phyloP scores from a whole-genome alignment of 2,329 filamentous ascomycete genomes.

The Pseudophaeomoniella oleicola region DNA sequence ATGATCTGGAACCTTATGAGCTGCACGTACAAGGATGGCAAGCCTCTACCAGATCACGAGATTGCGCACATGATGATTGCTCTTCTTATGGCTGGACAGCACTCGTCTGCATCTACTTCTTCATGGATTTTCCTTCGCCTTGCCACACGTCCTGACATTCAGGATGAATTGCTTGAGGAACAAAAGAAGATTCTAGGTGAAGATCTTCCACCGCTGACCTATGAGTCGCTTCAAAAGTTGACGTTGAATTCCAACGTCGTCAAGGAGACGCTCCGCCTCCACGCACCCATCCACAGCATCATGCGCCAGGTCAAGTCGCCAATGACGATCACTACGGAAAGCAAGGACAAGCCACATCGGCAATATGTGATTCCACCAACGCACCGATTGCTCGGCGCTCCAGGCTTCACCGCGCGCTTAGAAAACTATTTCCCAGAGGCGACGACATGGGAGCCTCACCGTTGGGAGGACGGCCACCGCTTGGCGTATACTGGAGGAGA shows the following conservation, averaged over 20 bases:
- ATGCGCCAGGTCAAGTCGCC: conserved; percentile 59
- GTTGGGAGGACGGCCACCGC: conserved; percentile 59
- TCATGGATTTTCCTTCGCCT: conserved; percentile 65
- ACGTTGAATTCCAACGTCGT: conserved; percentile 49
- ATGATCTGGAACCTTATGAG: conserved; percentile 73
- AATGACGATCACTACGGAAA: conserved; percentile 41
- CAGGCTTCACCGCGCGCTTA: conserved; percentile 63
- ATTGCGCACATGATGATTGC: conserved; percentile 80
- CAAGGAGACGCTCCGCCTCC: conserved; percentile 57
- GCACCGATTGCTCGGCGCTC: conserved; percentile 71
- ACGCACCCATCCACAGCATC: conserved; percentile 59
- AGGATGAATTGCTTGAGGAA: conserved; percentile 57
- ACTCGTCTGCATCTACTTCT: conserved; percentile 64
- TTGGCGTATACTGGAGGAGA: conserved; percentile 31
- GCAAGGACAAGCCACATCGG: conserved; percentile 18
- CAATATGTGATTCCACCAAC: conserved; percentile 65
- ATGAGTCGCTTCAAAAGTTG: conserved; percentile 45
- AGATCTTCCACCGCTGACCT: conserved; percentile 41
- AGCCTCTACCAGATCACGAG: conserved; percentile 54
- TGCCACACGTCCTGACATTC: conserved; percentile 53
- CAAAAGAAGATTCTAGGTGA: conserved; percentile 42
- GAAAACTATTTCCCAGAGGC: conserved; percentile 69
- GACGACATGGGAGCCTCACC: conserved; percentile 72
- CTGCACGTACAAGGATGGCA: conserved; percentile 61
- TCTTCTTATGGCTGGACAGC: conserved; percentile 70